Percentiles rank a stretch among this genome's conserved stretches.
phyloP scores from a whole-genome alignment of 2,329 filamentous ascomycete genomes.

The Fusarium subtropicale region DNA sequence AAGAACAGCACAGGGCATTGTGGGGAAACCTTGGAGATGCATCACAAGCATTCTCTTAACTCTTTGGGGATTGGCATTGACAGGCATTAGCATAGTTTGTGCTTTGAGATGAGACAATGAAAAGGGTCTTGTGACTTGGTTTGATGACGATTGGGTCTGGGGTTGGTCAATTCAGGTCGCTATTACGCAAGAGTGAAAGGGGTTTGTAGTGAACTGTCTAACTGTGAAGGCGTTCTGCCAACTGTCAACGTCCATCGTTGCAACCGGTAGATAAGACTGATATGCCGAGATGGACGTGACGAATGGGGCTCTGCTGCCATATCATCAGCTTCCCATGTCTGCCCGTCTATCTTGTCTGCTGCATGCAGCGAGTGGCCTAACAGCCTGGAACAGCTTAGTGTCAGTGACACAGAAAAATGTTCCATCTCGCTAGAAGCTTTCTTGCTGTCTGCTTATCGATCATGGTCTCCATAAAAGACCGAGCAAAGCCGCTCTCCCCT shows the following conservation, averaged over 20 bases:
- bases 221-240: not conserved
- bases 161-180: not conserved
- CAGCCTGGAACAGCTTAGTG: conserved; percentile 11
- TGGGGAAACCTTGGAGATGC: conserved; percentile 38
- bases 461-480: conserved; percentile 37
- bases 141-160: conserved; percentile 15
- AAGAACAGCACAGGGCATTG: conserved; percentile 31
- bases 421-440: conserved; percentile 35
- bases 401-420: not conserved
- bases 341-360: not conserved
- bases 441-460: conserved; percentile 22
- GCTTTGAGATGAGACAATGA: conserved; percentile 14
- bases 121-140: conserved; percentile 23
- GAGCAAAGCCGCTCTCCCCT: conserved; percentile 40
- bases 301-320: conserved; percentile 33
- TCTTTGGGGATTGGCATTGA: conserved; percentile 14
- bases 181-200: not conserved
- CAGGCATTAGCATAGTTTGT: conserved; percentile 11
- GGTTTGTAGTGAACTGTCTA: too few relatives aligned
- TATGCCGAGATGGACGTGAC: conserved; percentile 37
- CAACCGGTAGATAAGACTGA: conserved; percentile 30
- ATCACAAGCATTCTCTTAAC: conserved; percentile 29
- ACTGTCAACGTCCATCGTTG: not conserved
- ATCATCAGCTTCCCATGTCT: conserved; percentile 7
- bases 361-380: conserved; percentile 6